Percentiles rank a stretch among this genome's conserved stretches.
These are phyloP conservation scores for Phlebiopsis flavidoalba DNA, from an alignment of 768 basidiomycete genomes.

Conservation along the genomic window DNA sequence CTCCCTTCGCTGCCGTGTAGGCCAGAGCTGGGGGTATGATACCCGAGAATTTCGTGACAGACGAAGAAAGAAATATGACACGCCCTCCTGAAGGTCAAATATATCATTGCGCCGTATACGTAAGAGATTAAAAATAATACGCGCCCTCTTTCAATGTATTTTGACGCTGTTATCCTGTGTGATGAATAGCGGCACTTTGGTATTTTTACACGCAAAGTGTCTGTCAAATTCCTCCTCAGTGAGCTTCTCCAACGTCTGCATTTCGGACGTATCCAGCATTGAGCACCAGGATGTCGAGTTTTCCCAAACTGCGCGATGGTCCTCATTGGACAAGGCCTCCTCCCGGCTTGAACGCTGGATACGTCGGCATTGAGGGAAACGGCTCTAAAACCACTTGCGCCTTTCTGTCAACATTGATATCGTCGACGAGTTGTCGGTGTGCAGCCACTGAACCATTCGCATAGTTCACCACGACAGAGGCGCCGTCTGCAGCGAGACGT, in stretches of 20 bases:
- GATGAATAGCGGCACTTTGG: constrained; percentile 49
- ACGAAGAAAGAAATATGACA: constrained; percentile 53
- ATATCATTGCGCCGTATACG: not conserved
- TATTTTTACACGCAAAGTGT: constrained; percentile 46
- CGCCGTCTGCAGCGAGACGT: constrained; percentile 25
- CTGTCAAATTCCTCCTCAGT: constrained; percentile 26
- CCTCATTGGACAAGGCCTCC: constrained; percentile 18
- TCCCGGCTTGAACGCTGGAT: constrained; percentile 16
- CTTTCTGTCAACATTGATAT: constrained; percentile 8
- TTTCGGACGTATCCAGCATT: constrained; percentile 18
- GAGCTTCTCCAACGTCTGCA: not conserved
- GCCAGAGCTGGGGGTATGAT: constrained; percentile 42
- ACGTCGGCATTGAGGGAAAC: constrained; percentile 23
- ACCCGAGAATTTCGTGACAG: constrained; percentile 37
- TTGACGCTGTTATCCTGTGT: constrained; percentile 37
- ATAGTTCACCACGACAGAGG: constrained; percentile 23
- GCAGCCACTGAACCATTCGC: constrained; percentile 10
- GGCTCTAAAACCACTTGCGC: constrained; percentile 14
- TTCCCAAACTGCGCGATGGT: constrained; percentile 23
- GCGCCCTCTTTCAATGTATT: constrained; percentile 37
- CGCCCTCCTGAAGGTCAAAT: constrained; percentile 34
- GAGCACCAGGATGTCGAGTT: constrained; percentile 15
- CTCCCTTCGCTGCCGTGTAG: constrained; percentile 53
- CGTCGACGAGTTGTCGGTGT: constrained; percentile 14
- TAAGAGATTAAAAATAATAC: constrained; percentile 12